Conservation (phyloP, 164 flowering plant species). For the Umbilicus rupestris region DNA sequence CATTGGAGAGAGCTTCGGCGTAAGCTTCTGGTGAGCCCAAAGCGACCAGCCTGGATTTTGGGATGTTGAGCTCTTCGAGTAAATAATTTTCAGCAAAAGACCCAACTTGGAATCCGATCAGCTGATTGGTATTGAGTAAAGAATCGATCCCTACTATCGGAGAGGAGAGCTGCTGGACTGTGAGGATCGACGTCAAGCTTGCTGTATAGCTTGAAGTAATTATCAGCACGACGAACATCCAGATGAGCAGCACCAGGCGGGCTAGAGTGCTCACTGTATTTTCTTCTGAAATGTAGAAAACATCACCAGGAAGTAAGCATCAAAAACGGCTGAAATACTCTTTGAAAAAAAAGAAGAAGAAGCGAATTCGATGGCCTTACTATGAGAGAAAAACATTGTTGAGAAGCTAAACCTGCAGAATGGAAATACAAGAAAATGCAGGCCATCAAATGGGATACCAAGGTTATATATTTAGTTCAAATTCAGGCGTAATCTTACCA, state of each 20-base stretch:
- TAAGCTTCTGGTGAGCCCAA: constrained; percentile 48
- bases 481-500: constrained; percentile 32
- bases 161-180: constrained; percentile 55
- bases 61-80: constrained; percentile 41
- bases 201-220: constrained; percentile 67
- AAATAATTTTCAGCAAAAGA: constrained; percentile 57
- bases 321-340: neutral
- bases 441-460: neutral
- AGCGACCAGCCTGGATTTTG: constrained; percentile 37
- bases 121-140: constrained; percentile 28
- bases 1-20: constrained; percentile 35
- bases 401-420: constrained; percentile 61
- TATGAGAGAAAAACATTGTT: constrained; percentile 60
- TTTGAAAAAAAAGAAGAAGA: neutral
- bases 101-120: constrained; percentile 55
- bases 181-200: constrained; percentile 60
- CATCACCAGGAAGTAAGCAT: neutral
- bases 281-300: constrained; percentile 38
- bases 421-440: constrained; percentile 4
- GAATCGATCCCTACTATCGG: constrained; percentile 47
- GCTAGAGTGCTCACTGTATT: constrained; percentile 59
- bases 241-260: constrained; percentile 45
- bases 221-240: constrained; percentile 67
- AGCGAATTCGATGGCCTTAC: too few species aligned
- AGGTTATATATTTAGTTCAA: neutral